Base-by-base conservation (phyloP, 2,329 filamentous ascomycete genomes). In the Pyricularia sp. region DNA sequence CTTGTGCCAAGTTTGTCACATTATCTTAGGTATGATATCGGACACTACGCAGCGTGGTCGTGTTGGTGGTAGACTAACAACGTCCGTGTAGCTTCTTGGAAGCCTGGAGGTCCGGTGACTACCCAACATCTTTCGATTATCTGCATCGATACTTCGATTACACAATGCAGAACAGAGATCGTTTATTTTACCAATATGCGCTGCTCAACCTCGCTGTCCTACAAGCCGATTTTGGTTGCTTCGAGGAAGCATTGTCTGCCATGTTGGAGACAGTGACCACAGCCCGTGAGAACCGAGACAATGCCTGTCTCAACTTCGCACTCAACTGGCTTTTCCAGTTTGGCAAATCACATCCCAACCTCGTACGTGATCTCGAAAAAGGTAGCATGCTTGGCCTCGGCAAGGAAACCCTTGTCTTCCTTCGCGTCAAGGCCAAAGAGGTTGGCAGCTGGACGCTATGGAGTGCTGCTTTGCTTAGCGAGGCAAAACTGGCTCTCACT, bases 141-240 rank as follows among this genome's bases (percentile, higher is more conserved):
- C 84, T 99, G 25, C 94, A 98, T 77, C 90, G 93, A 67, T 99
- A 97, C 78, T 99, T 97, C 74, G 95, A 99, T 78, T 97, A 97
- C 78, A 95, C 94, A 1, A 93, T 96, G 88, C 91, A 95, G 74
- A 91, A 89, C 72, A 84, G 89, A 70, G 92, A 97, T 74, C 89
- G 92, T 28, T 86, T 91, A 5, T 94, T 94, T 74, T 98, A 99
- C 75, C 95, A 98, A 76, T 97, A 97, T 76, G 95, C 95, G 0
- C 81, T 98, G 17, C 89, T 99, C 76, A 97, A 97, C 75, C 86
- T 97, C 70, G 94, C 94, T 3, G 92, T 97, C 42, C 85, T 98
- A 4, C 94, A 99, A 76, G 92, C 94, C 20, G 95, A 98, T 77
- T 98, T 98, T 81, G 94, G 94, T 65, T 97, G 92, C 76, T 90